A percentile compares a stretch with the other conserved stretches of the same genome.
Evolutionary conservation across 2,329 filamentous ascomycete genomes (phyloP).

Genomic region (Monilinia aucupariae): DNA sequence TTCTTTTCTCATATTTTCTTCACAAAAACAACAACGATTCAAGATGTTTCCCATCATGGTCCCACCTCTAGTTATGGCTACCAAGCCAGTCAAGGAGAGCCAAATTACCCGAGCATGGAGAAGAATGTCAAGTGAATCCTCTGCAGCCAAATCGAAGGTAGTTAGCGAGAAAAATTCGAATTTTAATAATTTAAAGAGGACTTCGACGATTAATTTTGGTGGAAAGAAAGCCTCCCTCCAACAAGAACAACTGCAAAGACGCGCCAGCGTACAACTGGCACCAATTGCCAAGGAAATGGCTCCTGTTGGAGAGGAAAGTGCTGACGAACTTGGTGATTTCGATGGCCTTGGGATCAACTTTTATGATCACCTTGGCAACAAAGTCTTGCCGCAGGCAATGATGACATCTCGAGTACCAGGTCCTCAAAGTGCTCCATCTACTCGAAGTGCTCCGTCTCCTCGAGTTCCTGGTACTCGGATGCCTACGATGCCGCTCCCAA

Average conservation of each 20-base stretch:
- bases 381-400: neutral
- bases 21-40: neutral
- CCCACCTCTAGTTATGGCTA: neutral
- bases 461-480: slow-evolving; percentile 7
- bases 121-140: slow-evolving; percentile 6
- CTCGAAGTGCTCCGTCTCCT: neutral
- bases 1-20: neutral
- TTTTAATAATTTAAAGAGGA: neutral
- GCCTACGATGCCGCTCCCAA: slow-evolving; percentile 2
- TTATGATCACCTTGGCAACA: slow-evolving; percentile 18
- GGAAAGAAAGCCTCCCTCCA: neutral
- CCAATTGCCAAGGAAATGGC: neutral
- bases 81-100: neutral
- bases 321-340: neutral
- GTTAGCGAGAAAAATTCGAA: neutral
- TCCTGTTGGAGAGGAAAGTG: neutral
- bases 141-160: neutral
- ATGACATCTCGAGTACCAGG: neutral
- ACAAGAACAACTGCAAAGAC: neutral
- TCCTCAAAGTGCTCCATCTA: neutral
- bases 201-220: neutral
- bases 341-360: slow-evolving; percentile 21
- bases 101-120: slow-evolving; percentile 1
- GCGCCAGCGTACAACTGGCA: neutral
- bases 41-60: slow-evolving; percentile 12